Percentiles rank a stretch among this genome's conserved stretches.
These are phyloP conservation scores for Saccharomycopsis amapae DNA, from an alignment of 805 yeast genomes.

Conservation along the genomic window DNA sequence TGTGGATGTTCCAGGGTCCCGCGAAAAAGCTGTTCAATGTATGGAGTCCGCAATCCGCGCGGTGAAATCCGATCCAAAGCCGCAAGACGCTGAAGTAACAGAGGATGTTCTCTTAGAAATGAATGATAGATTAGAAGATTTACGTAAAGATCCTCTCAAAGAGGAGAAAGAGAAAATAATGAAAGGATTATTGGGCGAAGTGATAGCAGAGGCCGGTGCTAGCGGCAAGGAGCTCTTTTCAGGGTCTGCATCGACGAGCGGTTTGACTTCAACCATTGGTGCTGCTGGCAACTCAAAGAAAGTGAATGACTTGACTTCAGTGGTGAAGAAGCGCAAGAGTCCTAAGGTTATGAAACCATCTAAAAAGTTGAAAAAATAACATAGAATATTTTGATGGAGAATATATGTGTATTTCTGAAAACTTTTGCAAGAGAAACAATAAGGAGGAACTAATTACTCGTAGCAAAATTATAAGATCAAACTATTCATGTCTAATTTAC, in stretches of 20 bases:
- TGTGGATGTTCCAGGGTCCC: conserved; percentile 42
- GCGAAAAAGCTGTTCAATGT: conserved; percentile 46
- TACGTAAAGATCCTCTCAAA: conserved; percentile 44
- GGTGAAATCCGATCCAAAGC: conserved; percentile 33
- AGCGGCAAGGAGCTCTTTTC: background rate
- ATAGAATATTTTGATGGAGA: no score
- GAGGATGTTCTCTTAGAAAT: conserved; percentile 45
- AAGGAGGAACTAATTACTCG: no score
- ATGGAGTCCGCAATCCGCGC: conserved; percentile 46
- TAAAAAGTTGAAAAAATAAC: conserved; percentile 11
- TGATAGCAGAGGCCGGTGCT: conserved; percentile 19
- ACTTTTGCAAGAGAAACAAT: no score
- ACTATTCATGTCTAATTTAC: no score
- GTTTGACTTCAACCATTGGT: conserved; percentile 20
- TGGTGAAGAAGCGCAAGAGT: conserved; percentile 44
- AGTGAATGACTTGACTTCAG: conserved; percentile 55
- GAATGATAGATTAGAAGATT: conserved; percentile 47
- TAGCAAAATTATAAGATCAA: no score
- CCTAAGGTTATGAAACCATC: conserved; percentile 17
- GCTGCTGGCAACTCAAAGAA: conserved; percentile 21
- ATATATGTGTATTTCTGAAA: no score
- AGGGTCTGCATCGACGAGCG: background rate
- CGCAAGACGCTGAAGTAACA: conserved; percentile 33
- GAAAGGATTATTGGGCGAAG: conserved; percentile 49
- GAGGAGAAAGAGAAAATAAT: conserved; percentile 47